phyloP scores from a whole-genome alignment of 768 basidiomycete genomes.

The Pseudohyphozyma bogoriensis region DNA sequence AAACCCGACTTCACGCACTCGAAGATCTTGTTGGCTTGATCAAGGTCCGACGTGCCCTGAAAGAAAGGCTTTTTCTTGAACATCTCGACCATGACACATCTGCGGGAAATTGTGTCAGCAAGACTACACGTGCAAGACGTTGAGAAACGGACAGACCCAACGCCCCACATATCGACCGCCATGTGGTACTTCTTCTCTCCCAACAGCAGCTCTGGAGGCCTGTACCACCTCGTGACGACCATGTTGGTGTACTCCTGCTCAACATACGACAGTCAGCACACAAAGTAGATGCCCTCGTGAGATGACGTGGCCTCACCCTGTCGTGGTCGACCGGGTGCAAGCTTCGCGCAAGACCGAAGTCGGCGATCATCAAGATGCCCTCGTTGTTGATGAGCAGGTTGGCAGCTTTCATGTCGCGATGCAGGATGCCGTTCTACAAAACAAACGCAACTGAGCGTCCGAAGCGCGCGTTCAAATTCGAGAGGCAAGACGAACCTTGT shows the following conservation, averaged over 20 bases:
- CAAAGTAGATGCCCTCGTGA: constrained; percentile 8
- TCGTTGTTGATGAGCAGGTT: constrained; percentile 85
- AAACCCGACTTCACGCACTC: constrained; percentile 28
- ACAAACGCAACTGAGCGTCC: neutral
- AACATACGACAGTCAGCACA: neutral
- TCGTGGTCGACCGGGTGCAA: constrained; percentile 11
- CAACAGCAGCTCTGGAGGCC: constrained; percentile 82
- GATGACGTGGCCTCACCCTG: constrained; percentile 3
- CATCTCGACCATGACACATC: constrained; percentile 97
- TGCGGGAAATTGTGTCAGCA: constrained; percentile 33
- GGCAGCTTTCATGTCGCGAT: constrained; percentile 98
- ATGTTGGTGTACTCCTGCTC: constrained; percentile 80
- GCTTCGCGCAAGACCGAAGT: constrained; percentile 83
- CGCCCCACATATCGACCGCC: constrained; percentile 95
- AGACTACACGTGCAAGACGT: neutral
- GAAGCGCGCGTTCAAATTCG: too few species aligned
- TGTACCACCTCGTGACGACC: constrained; percentile 89
- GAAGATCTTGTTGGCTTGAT: constrained; percentile 85
- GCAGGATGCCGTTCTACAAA: constrained; percentile 79
- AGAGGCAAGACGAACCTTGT: constrained; percentile 53
- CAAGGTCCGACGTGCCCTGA: constrained; percentile 75
- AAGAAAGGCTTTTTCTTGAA: constrained; percentile 76
- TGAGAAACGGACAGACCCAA: constrained; percentile 68
- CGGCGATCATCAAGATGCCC: constrained; percentile 78
- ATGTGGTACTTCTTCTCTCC: constrained; percentile 83